Conservation (phyloP, 2,329 filamentous ascomycete species). For the Trichophyton rubrum region DNA sequence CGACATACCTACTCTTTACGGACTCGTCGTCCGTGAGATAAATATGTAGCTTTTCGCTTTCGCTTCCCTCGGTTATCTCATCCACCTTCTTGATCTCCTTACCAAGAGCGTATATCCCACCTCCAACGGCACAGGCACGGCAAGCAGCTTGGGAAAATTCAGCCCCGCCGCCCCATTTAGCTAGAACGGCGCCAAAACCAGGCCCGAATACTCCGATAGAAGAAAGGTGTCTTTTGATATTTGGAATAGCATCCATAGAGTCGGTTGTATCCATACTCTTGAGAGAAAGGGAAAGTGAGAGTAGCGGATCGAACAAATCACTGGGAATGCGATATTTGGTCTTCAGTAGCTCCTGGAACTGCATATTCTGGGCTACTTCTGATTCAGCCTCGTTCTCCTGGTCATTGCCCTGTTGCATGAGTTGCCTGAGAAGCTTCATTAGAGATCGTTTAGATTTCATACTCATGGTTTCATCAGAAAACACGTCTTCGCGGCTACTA, state of each 20-base stretch:
- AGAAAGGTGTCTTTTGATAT: conserved; percentile 65
- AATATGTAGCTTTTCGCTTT: conserved; percentile 18
- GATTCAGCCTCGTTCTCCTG: conserved; percentile 36
- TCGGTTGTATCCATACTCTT: conserved; percentile 42
- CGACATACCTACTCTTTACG: conserved; percentile 26
- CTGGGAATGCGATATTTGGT: conserved; percentile 54
- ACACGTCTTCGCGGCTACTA: conserved; percentile 82
- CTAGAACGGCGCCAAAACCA: conserved; percentile 77
- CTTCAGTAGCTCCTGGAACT: conserved; percentile 36
- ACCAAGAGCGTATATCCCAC: conserved; percentile 76
- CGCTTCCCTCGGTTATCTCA: conserved; percentile 6
- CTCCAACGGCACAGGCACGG: conserved; percentile 79
- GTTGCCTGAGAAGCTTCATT: conserved; percentile 90
- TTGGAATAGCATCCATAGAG: conserved; percentile 56
- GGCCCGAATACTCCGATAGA: conserved; percentile 81
- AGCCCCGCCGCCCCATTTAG: conserved; percentile 83
- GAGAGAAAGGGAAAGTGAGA: conserved; percentile 64
- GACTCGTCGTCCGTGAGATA: conserved; percentile 27
- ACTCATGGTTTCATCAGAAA: conserved; percentile 62
- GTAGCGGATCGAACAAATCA: conserved; percentile 52
- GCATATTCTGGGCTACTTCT: conserved; percentile 44
- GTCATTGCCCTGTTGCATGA: conserved; percentile 51
- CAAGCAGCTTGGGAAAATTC: conserved; percentile 88
- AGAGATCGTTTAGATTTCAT: conserved; percentile 69
- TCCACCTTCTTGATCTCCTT: conserved; percentile 43